Evolutionary conservation across 208 protist species (phyloP).

Genomic region (Trypanosoma congolense): DNA sequence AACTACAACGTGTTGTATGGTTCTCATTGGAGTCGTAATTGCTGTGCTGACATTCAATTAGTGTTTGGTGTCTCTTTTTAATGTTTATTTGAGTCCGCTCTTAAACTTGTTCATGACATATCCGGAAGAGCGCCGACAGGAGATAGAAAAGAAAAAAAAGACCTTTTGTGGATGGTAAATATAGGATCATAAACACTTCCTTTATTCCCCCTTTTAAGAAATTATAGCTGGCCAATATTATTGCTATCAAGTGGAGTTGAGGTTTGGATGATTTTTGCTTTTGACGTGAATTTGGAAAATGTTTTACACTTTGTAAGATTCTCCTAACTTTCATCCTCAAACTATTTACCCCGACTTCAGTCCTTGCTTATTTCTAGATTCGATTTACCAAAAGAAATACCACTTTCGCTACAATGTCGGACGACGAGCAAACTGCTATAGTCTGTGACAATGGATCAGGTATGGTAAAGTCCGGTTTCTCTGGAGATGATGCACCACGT

Average conservation of each 20-base stretch:
- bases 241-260: too few species aligned
- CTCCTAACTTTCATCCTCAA: slow-evolving; percentile 2
- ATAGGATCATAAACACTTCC: too few species aligned
- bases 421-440: slow-evolving; percentile 64
- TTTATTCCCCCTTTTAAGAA: too few species aligned
- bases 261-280: too few species aligned
- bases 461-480: slow-evolving; percentile 94
- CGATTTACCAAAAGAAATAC: slow-evolving; percentile 1
- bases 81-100: not conserved
- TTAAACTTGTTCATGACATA: not conserved
- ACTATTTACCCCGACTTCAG: slow-evolving; percentile 6
- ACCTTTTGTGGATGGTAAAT: not conserved
- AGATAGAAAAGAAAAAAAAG: not conserved
- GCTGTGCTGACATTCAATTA: not conserved
- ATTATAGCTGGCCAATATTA: too few species aligned
- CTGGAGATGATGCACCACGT: slow-evolving; percentile 95
- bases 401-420: slow-evolving; percentile 44
- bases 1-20: not conserved
- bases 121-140: too few species aligned
- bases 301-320: not conserved
- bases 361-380: slow-evolving; percentile 1
- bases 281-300: slow-evolving; percentile 2
- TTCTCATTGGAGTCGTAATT: not conserved
- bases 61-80: slow-evolving; percentile 1
- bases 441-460: slow-evolving; percentile 87